Conservation (phyloP, 345 rosid species). For the Hibiscus syriacus region DNA sequence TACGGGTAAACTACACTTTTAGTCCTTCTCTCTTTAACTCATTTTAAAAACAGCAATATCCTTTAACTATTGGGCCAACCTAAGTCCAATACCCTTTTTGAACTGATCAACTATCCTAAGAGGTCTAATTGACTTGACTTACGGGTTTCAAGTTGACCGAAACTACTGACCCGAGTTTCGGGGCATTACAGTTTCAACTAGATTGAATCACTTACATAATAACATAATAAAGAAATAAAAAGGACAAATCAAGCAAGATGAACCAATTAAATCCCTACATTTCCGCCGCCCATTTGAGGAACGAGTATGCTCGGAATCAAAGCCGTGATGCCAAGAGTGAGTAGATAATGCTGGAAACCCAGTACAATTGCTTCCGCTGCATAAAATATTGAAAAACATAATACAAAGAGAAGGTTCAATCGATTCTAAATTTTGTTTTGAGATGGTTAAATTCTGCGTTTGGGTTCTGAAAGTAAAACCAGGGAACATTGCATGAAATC, state of each 20-base stretch:
- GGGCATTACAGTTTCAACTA: not conserved
- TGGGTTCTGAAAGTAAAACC: not conserved
- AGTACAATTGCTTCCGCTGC: conserved; percentile 55
- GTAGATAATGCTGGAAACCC: conserved; percentile 61
- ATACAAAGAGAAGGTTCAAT: not conserved
- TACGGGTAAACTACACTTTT: too few relatives aligned
- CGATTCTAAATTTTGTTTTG: not conserved
- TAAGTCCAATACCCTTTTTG: too few relatives aligned
- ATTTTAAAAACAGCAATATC: too few relatives aligned
- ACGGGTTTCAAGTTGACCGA: too few relatives aligned
- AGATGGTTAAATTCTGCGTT: not conserved
- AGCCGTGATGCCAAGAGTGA: conserved; percentile 60
- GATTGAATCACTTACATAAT: not conserved
- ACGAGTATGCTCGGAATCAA: conserved; percentile 56
- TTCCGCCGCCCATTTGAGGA: conserved; percentile 70
- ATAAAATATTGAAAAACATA: not conserved
- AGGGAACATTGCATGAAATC: not conserved
- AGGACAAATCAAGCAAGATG: not conserved
- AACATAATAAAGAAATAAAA: not conserved
- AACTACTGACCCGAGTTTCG: too few relatives aligned
- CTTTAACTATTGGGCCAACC: too few relatives aligned
- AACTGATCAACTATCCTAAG: too few relatives aligned
- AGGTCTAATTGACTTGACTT: too few relatives aligned
- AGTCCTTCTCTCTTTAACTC: too few relatives aligned
- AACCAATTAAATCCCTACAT: conserved; percentile 28